Evolutionary conservation across 805 yeast species (phyloP), one percentile per base, ranked within the genome.

Genomic region (Metschnikowia lochheadii): DNA sequence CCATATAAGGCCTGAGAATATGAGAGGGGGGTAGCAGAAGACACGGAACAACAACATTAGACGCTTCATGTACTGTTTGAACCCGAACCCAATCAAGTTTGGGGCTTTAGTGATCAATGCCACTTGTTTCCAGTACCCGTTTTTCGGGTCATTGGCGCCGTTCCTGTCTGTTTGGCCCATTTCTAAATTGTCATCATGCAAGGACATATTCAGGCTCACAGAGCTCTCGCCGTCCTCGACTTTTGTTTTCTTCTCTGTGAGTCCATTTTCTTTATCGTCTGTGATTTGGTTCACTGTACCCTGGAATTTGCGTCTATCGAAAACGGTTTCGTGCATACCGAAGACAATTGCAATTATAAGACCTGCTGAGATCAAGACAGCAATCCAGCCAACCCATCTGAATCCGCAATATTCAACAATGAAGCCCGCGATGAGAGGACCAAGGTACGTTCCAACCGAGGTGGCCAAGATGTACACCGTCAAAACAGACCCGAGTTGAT

Each of bases 361-460:
- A 2, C 68, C 82, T 21, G 69, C 71, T 44, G 76, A 74, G 43
- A 82, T 75, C 44, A 68, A 60, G 39, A 83, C 90, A 10, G 85
- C 82, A 50, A 83, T 76, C 67, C 87, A 85, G 33, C 90, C 89
- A 6, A 86, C 88, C 95, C 95, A 88, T 59, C 86, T 73, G 70
- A 87, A 88, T n/a, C 81, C 76, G 26, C 78, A 72, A 41, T 77
- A 68, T 41, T 80, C 76, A 7, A 83, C 78, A 55, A 86, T 80
- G 58, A 83, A 81, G n/a, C 89, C 90, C 17, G 89, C 91, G 55
- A 86, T 76, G 48, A 88, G 68, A 1, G 96, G 95, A 2, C 94
- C 92, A 52, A 87, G 68, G 62, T 83, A 87, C 1, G 91, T 84
- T 49, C 94, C 92, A 13, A 83, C 78, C 33, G 90, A 82, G 3